Evolutionary conservation across 1,284 basidiomycete species (phyloP).

Genomic region (Puccinia novopanici): DNA sequence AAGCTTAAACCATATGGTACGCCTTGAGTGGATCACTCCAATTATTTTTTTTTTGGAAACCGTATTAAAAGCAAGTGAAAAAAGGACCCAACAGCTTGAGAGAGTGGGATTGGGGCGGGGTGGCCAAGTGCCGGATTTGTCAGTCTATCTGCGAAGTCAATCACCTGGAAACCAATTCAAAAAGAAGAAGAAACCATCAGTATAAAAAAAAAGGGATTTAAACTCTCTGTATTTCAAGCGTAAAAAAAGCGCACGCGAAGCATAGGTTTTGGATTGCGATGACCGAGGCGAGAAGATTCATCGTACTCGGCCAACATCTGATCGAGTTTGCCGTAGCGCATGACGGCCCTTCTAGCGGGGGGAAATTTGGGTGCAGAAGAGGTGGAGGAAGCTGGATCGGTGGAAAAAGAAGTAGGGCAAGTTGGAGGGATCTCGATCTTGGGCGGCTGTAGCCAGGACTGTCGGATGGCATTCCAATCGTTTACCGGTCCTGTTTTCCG

Average conservation of each 20-base stretch:
- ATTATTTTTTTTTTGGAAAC: not conserved
- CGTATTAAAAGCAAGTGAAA: not conserved
- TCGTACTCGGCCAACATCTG: constrained; percentile 18
- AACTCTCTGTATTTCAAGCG: no score
- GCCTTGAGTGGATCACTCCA: not conserved
- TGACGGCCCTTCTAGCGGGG: not conserved
- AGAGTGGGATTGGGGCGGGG: constrained; percentile 6
- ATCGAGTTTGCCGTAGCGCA: constrained; percentile 4
- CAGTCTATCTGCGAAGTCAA: constrained; percentile 25
- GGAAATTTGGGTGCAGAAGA: not conserved
- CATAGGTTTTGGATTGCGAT: constrained; percentile 24
- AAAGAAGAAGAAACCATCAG: not conserved
- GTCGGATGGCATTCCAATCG: constrained; percentile 22
- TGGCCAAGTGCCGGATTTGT: not conserved
- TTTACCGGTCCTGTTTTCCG: not conserved
- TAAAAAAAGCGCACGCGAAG: not conserved
- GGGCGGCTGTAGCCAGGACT: constrained; percentile 22
- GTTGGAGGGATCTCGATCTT: not conserved
- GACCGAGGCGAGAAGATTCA: constrained; percentile 14
- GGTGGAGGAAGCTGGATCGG: not conserved
- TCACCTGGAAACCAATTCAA: not conserved
- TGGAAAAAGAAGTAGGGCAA: not conserved
- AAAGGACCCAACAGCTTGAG: constrained; percentile 27
- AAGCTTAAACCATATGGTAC: not conserved
- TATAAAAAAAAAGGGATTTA: no score